Evolutionary conservation across 768 basidiomycete species (phyloP), one percentile per base, ranked within the genome.

Genomic region (Boletus eberwhitei): DNA sequence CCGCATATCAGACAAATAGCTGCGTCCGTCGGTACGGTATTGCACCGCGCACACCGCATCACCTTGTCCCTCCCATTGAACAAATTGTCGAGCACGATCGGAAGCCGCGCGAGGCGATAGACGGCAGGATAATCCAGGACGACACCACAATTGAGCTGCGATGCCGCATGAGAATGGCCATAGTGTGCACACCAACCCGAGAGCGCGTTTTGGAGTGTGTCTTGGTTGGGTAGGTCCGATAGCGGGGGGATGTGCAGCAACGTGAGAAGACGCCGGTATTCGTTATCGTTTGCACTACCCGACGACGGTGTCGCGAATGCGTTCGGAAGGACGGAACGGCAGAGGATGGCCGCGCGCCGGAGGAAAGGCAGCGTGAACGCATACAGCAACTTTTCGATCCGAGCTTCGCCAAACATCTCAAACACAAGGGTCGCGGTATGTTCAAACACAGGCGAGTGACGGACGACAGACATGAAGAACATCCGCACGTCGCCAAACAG

Each of bases 1-100:
- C 97, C 97, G 60, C 97, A 99, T 48, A 94, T 77, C 57, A 98
- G 70, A 69, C 97, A 99, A 2, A 99, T 84, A 0, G 94, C 97
- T 19, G 92, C 91, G 61, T 91, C 92, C 11, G 77, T 73, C 0
- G 95, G 93, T 19, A 89, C 83, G 0, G 84, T 90, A 36, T 82
- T 77, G 70, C 97, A 99, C 35, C 82, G 79, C 19, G 70, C 71
- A 68, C 97, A 99, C 35, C 78, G 80, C 73, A 93, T 75, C 32
- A 81, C 79, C 62, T 86, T 87, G 37, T 88, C 84, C 52, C 86
- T 82, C 51, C 80, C 79, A n/a, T 82, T 80, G 64, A 96, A 90
- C 22, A 98, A 70, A 48, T 84, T 85, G 65, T 98, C 96, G 59
- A 97, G 81, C 17, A 87, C 83, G 1, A 85, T 63, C 1, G 96